Evolutionary conservation across 2,329 filamentous ascomycete genomes (phyloP), one percentile per base, ranked within the genome.

Genomic region (Microthyrium microscopicum): DNA sequence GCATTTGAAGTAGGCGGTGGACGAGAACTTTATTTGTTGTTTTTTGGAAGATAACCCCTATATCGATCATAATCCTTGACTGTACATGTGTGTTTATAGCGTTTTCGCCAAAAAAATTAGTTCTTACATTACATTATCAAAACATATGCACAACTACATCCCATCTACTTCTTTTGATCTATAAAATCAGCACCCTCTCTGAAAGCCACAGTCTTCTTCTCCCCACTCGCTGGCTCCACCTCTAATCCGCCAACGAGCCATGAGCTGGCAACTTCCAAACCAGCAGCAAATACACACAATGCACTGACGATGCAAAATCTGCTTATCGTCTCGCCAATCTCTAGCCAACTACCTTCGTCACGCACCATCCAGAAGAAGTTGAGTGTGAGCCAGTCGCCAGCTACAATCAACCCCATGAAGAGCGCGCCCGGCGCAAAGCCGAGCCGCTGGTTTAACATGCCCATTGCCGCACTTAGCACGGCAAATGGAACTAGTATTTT

Each of bases 341-440:
- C 89, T 39, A 98, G 59, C 89, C 89, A 98, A 16, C 79, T 89
- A 0, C 89, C 89, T 52, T 98, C 89, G 45, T 98, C 89, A 47
- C 79, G 80, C 29, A 98, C 89, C 46, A 93, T 82, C 73, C 82
- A 98, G 58, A 98, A 98, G 62, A 98, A 98, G 47, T 89, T 82
- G 33, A 98, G 64, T 3, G 89, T 95, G 51, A 95, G 66, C 31
- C 93, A 72, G 51, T 98, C 89, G 39, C 79, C 85, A 33, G 91
- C 71, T 1, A 79, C 80, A 72, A 94, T 92, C 32, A 92, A 84
- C 3, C 55, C 44, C 77, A 94, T 94, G 58, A 95, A 94, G 4
- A 98, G 61, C 5, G 84, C 82, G 25, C 79, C 84, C 0, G 84
- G 85, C 6, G 84, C 78, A 0, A 98, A 77, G 12, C 80, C 77